Evolutionary conservation across 768 basidiomycete genomes (phyloP), one percentile per base, ranked within the genome.

Genomic region (Pleurotus citrinopileatus): DNA sequence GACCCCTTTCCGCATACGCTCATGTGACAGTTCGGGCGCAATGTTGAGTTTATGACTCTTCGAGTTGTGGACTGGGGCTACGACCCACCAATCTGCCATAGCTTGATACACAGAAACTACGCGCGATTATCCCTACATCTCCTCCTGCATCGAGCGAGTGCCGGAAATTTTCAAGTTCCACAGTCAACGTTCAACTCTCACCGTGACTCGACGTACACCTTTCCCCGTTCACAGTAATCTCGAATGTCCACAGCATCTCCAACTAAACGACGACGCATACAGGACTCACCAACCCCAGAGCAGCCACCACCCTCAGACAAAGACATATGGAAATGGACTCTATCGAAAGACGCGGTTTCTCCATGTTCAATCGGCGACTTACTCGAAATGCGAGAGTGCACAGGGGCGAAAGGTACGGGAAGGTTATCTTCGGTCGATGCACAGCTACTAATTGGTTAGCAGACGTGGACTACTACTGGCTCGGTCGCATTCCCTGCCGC

Each of bases 401-500:
- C 70, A 38, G 54, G 54, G 15, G 58, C 57, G 17, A 64, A 63
- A 69, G 75, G 75, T 65, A 54, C 29, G 55, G 0, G 5, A 10
- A 2, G n/a, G 10, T 9, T 7, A 4, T 28, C 45, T 44, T 20
- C 28, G 3, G 23, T 52, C 47, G 28, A n/a, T 47, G 43, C 25
- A 20, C 23, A 56, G 38, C 52, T 28, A 59, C 50, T 26, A n/a
- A 51, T 25, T 37, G 40, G 50, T 28, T 57, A 17, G 9, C 42
- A 84, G 86, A 71, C 8, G 59, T 64, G 29, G 85, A 89, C 53
- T 87, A 83, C 58, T 90, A 77, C 64, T 86, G 86, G 86, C 68
- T 92, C 12, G 86, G 87, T 8, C 69, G 82, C 15, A 74, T 86
- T 1, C 90, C 90, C 3, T 91, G 88, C 65, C 73, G 89, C 12